These are phyloP conservation scores for Tetradesmus obliquus DNA, from an alignment of 139 green algal genomes.

Conservation along the genomic window DNA sequence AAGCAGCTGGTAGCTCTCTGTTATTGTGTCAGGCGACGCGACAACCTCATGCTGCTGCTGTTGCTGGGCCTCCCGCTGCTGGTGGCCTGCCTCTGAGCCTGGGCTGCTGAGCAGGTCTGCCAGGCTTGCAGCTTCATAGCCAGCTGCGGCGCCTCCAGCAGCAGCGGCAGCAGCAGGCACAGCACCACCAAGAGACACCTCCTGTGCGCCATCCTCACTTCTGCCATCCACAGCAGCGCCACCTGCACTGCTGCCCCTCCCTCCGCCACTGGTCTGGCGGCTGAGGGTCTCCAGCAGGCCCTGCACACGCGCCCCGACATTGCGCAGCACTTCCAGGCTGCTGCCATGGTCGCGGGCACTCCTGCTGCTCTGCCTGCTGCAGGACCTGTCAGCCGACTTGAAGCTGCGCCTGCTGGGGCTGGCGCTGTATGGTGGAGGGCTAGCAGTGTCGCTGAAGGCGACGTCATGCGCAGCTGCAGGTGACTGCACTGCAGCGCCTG, in stretches of 20 bases:
- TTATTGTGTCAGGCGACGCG: neutral
- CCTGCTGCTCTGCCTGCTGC: neutral
- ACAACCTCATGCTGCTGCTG: neutral
- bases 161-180: neutral
- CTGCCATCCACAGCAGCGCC: neutral
- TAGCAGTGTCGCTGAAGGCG: neutral
- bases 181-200: neutral
- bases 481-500: too few species aligned
- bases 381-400: neutral
- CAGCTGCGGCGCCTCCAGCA: neutral
- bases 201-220: neutral
- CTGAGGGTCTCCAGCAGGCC: slow-evolving; percentile 28
- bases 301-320: slow-evolving; percentile 12
- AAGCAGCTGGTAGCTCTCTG: neutral
- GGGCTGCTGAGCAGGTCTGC: neutral
- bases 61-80: slow-evolving; percentile 8
- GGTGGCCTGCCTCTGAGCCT: neutral
- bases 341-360: neutral
- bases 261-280: slow-evolving; percentile 5
- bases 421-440: neutral
- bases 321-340: slow-evolving; percentile 41
- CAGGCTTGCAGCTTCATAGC: neutral
- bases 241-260: neutral
- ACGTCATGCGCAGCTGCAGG: neutral
- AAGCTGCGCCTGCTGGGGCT: slow-evolving; percentile 1